These are phyloP conservation scores for Saccharomyces hybrid DNA, from an alignment of 1,139 yeast genomes.

Conservation along the genomic window DNA sequence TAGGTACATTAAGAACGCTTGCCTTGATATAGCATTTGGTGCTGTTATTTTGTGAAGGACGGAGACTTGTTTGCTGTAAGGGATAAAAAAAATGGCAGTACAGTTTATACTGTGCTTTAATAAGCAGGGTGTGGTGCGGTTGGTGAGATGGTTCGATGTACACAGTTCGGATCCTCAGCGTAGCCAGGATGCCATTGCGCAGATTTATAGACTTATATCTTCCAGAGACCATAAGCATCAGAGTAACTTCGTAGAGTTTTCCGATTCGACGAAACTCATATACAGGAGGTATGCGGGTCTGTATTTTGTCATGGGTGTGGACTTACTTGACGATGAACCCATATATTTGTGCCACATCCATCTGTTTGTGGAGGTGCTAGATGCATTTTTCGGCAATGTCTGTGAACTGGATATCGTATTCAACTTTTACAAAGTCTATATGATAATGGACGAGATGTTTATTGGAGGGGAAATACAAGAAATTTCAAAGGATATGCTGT, in stretches of 20 bases:
- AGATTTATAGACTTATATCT: constrained; percentile 75
- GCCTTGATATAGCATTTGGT: background rate
- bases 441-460: constrained; percentile 66
- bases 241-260: constrained; percentile 71
- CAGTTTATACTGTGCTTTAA: constrained; percentile 78
- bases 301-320: constrained; percentile 76
- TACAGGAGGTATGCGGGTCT: constrained; percentile 90
- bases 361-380: constrained; percentile 81
- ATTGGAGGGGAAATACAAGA: constrained; percentile 76
- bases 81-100: constrained; percentile 47
- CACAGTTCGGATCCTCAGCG: constrained; percentile 24
- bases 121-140: constrained; percentile 86
- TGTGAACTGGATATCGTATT: constrained; percentile 89
- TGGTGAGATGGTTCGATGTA: constrained; percentile 67
- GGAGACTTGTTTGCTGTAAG: background rate
- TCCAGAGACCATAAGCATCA: constrained; percentile 80
- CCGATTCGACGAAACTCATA: constrained; percentile 58
- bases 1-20: background rate
- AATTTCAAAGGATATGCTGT: constrained; percentile 51
- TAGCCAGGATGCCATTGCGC: constrained; percentile 23
- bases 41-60: background rate
- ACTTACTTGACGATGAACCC: constrained; percentile 61
- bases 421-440: constrained; percentile 67
- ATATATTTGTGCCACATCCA: constrained; percentile 80
- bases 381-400: constrained; percentile 79